Evolutionary conservation across 768 basidiomycete genomes (phyloP).

Genomic region (Epithele typhae): DNA sequence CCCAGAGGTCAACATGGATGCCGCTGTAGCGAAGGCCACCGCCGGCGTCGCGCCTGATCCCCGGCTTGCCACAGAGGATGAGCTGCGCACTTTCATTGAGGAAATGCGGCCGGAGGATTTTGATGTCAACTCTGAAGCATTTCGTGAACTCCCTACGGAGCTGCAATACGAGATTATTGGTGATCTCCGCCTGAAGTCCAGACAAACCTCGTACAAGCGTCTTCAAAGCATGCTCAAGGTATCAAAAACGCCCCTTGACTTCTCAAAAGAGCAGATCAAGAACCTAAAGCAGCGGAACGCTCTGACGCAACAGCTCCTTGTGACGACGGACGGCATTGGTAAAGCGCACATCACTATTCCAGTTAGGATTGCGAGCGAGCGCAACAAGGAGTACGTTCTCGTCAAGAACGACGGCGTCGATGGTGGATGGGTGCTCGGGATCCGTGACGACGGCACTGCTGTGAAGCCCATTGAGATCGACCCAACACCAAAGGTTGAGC

Average conservation of each 20-base stretch:
- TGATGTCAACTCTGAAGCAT: constrained; percentile 85
- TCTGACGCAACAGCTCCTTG: constrained; percentile 88
- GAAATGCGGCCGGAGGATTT: constrained; percentile 96
- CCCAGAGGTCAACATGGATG: constrained; percentile 74
- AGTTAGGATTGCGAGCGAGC: constrained; percentile 89
- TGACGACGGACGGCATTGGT: constrained; percentile 90
- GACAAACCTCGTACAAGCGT: constrained; percentile 90
- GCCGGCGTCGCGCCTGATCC: constrained; percentile 71
- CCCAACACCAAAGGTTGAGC: constrained; percentile 41
- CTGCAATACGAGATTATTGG: constrained; percentile 98
- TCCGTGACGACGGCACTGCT: constrained; percentile 80
- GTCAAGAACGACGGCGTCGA: constrained; percentile 84
- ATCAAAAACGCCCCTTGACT: constrained; percentile 83
- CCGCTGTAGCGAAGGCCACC: constrained; percentile 57
- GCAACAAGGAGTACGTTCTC: constrained; percentile 92
- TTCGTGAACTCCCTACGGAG: constrained; percentile 90
- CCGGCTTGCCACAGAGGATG: constrained; percentile 93
- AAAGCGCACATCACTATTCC: constrained; percentile 89
- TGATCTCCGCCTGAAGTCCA: constrained; percentile 88
- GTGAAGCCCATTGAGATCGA: constrained; percentile 87
- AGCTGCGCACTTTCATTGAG: constrained; percentile 88
- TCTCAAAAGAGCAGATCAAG: constrained; percentile 93
- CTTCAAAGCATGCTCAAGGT: constrained; percentile 85
- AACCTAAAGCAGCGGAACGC: constrained; percentile 85
- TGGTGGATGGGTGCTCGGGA: constrained; percentile 94